Evolutionary conservation across 2,329 filamentous ascomycete species (phyloP).

Genomic region (Boeremia exigua): DNA sequence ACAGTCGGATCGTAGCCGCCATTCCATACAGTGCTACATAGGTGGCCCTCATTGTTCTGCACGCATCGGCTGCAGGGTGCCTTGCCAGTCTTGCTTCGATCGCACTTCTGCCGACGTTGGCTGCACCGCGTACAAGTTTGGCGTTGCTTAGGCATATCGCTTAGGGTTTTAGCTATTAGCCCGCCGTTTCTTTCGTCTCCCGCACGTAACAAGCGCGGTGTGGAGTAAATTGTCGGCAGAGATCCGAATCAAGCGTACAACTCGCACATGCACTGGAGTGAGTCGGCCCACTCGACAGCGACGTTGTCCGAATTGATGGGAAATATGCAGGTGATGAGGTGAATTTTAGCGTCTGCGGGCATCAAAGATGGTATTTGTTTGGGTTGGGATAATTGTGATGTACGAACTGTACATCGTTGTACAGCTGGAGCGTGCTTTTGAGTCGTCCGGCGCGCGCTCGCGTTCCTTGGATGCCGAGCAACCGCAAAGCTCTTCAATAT

Average conservation of each 20-base stretch:
- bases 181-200: not conserved
- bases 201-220: not conserved
- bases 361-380: too few species aligned
- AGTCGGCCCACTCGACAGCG: not conserved
- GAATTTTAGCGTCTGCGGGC: not conserved
- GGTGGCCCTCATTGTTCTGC: conserved; percentile 39
- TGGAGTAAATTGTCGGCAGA: not conserved
- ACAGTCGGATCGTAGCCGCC: conserved; percentile 42
- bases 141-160: conserved; percentile 40
- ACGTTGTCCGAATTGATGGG: conserved; percentile 12
- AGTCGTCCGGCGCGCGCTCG: not conserved
- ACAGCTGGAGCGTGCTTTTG: not conserved
- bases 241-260: not conserved
- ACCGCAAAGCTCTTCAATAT: not conserved
- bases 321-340: conserved; percentile 3
- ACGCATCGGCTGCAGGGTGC: conserved; percentile 34
- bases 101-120: conserved; percentile 41
- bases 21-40: conserved; percentile 43
- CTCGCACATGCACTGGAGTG: not conserved
- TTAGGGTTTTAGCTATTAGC: conserved; percentile 1
- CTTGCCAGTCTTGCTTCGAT: conserved; percentile 30
- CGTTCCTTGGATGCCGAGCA: not conserved
- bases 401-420: conserved; percentile 3
- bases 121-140: conserved; percentile 42
- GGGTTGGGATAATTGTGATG: not conserved